Evolutionary conservation across 2,329 filamentous ascomycete genomes (phyloP).

Genomic region (Penicillium sp.): DNA sequence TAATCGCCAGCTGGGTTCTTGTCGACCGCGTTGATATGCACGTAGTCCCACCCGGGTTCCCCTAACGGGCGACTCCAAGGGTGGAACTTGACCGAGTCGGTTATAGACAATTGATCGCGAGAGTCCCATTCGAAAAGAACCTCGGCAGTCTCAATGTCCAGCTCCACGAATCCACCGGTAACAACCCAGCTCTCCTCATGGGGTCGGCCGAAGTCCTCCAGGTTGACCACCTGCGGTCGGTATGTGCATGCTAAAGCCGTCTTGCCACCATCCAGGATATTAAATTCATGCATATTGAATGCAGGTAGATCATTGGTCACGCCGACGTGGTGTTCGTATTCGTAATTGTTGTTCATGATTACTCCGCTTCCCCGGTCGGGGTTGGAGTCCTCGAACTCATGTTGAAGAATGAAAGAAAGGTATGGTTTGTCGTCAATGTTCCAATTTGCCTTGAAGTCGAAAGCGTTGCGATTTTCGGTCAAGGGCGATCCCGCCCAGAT

Average conservation of each 20-base stretch:
- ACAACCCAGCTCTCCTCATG: slow-evolving; percentile 20
- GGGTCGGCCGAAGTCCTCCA: slow-evolving; percentile 21
- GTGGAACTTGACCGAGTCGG: slow-evolving; percentile 5
- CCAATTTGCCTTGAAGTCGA: slow-evolving; percentile 43
- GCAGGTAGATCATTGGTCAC: slow-evolving; percentile 16
- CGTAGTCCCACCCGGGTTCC: slow-evolving; percentile 24
- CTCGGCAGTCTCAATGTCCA: slow-evolving; percentile 27
- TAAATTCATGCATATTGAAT: slow-evolving; percentile 38
- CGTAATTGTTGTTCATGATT: slow-evolving; percentile 46
- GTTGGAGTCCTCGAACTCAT: slow-evolving; percentile 32
- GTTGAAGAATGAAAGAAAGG: slow-evolving; percentile 42
- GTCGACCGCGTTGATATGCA: slow-evolving; percentile 38
- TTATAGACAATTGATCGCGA: slow-evolving; percentile 23
- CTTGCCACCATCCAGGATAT: slow-evolving; percentile 27
- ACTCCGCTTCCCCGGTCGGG: slow-evolving; percentile 43
- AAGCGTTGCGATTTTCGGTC: slow-evolving; percentile 42
- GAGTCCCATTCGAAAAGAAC: slow-evolving; percentile 31
- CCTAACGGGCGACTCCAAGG: background rate
- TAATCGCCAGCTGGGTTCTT: slow-evolving; percentile 35
- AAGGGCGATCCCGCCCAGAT: slow-evolving; percentile 45
- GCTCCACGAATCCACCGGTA: slow-evolving; percentile 29
- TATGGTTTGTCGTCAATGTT: slow-evolving; percentile 41
- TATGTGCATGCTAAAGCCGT: slow-evolving; percentile 25
- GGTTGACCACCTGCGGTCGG: slow-evolving; percentile 9
- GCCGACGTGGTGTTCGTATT: slow-evolving; percentile 39